Evolutionary conservation across 306 rosid genomes (phyloP).

Genomic region (Dalbergia cochinchinensis): DNA sequence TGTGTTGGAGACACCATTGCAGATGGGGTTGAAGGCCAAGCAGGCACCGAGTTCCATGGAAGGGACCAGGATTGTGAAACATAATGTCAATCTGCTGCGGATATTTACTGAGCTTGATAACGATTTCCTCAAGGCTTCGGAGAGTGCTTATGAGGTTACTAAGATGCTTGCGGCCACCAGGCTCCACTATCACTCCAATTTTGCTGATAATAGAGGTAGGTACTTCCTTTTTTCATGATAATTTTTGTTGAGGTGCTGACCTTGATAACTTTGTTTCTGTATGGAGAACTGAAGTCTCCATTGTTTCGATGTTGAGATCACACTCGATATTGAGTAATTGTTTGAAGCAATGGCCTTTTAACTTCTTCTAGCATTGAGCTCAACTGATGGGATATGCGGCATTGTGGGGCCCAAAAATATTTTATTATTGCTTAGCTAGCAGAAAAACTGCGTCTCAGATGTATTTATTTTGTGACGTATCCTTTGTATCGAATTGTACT

Average conservation of each 20-base stretch:
- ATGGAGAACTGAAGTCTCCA: conserved; percentile 10
- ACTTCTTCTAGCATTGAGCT: not conserved
- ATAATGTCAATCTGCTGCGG: conserved; percentile 50
- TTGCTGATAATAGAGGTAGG: conserved; percentile 92
- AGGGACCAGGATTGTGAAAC: conserved; percentile 59
- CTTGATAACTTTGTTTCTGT: conserved; percentile 5
- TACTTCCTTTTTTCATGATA: not conserved
- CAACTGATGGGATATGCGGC: conserved; percentile 10
- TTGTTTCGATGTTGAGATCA: conserved; percentile 20
- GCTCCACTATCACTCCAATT: conserved; percentile 95
- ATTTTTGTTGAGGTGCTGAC: not conserved
- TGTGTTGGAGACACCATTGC: conserved; percentile 41
- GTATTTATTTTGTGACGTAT: conserved; percentile 9
- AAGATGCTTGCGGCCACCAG: conserved; percentile 96
- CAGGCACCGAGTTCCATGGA: conserved; percentile 54
- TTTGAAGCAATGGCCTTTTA: conserved; percentile 9
- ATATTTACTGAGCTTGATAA: conserved; percentile 74
- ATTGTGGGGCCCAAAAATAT: not conserved
- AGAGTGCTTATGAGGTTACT: conserved; percentile 90
- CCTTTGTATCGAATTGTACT: conserved; percentile 18
- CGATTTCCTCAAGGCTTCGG: conserved; percentile 88
- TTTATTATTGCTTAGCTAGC: not conserved
- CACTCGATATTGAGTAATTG: not conserved
- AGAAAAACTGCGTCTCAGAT: not conserved
- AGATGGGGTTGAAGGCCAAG: conserved; percentile 55